Evolutionary conservation across 139 green algal genomes (phyloP).

Genomic region (Desmodesmus armatus): DNA sequence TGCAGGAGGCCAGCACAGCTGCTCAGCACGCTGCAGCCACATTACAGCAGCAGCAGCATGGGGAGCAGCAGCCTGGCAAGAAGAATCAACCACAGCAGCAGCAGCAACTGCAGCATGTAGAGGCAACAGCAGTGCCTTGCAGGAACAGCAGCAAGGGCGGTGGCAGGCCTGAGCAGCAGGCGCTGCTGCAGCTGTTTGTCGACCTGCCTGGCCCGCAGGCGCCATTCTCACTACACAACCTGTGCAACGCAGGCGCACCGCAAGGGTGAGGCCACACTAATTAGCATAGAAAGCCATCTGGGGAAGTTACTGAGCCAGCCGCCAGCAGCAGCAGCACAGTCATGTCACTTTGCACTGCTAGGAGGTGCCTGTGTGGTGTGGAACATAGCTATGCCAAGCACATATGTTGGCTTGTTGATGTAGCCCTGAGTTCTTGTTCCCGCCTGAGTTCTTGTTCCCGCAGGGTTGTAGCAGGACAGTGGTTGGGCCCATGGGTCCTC

Average conservation of each 20-base stretch:
- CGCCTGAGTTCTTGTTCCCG: background rate
- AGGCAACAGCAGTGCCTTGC: background rate
- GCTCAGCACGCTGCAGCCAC: background rate
- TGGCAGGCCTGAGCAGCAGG: background rate
- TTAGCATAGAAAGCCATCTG: too few relatives aligned
- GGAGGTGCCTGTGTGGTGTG: too few relatives aligned
- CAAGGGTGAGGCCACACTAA: conserved; percentile 71
- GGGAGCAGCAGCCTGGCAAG: background rate
- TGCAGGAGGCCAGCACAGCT: background rate
- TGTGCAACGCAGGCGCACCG: conserved; percentile 70
- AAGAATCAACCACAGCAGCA: too few relatives aligned
- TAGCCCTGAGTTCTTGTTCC: too few relatives aligned
- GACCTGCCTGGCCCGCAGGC: conserved; percentile 53
- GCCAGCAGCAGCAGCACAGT: too few relatives aligned
- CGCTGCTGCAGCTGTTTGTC: conserved; percentile 67
- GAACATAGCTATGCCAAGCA: too few relatives aligned
- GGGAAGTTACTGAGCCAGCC: too few relatives aligned
- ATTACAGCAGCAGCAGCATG: background rate
- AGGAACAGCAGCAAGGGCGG: conserved; percentile 1
- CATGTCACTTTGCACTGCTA: too few relatives aligned
- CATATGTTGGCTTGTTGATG: too few relatives aligned
- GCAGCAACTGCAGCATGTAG: background rate
- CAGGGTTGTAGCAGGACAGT: conserved; percentile 86
- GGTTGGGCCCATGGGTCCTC: conserved; percentile 90
- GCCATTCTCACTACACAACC: conserved; percentile 85